A percentile compares a stretch with the other conserved stretches of the same genome.
phyloP scores from a whole-genome alignment of 768 basidiomycete species.

The Psilocybe subaeruginosa region DNA sequence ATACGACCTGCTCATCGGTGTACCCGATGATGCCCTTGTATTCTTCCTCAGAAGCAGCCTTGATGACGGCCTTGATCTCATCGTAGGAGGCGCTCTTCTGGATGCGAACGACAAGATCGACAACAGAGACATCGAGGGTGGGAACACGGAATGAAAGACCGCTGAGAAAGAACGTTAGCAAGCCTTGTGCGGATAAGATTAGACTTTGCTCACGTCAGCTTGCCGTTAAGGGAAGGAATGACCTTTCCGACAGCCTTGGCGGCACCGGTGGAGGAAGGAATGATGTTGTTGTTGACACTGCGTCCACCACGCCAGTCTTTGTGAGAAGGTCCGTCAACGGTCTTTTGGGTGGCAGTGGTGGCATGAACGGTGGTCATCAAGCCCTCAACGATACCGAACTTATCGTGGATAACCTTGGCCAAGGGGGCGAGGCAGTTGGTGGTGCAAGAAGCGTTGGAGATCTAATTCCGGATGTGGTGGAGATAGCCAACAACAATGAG shows the following conservation, averaged over 20 bases:
- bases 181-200: not conserved
- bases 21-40: slow-evolving; percentile 83
- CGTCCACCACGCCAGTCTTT: slow-evolving; percentile 99
- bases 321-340: slow-evolving; percentile 90
- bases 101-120: slow-evolving; percentile 93
- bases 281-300: slow-evolving; percentile 97
- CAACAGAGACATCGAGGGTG: slow-evolving; percentile 95
- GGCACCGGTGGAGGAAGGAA: slow-evolving; percentile 98
- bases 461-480: slow-evolving; percentile 39
- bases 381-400: slow-evolving; percentile 94
- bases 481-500: slow-evolving; percentile 9
- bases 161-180: slow-evolving; percentile 27
- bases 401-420: slow-evolving; percentile 98
- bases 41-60: slow-evolving; percentile 72
- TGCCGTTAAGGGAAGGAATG: slow-evolving; percentile 95
- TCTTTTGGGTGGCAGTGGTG: slow-evolving; percentile 95
- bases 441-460: slow-evolving; percentile 99
- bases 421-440: slow-evolving; percentile 99
- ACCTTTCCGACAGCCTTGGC: slow-evolving; percentile 99
- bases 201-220: slow-evolving; percentile 79
- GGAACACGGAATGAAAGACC: slow-evolving; percentile 98
- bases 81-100: slow-evolving; percentile 88
- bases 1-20: slow-evolving; percentile 94
- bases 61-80: slow-evolving; percentile 85
- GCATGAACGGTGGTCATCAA: slow-evolving; percentile 99